A percentile compares a stretch with the other conserved stretches of the same genome.
phyloP scores from a whole-genome alignment of 2,329 filamentous ascomycete genomes.

The Fusarium devonianum region DNA sequence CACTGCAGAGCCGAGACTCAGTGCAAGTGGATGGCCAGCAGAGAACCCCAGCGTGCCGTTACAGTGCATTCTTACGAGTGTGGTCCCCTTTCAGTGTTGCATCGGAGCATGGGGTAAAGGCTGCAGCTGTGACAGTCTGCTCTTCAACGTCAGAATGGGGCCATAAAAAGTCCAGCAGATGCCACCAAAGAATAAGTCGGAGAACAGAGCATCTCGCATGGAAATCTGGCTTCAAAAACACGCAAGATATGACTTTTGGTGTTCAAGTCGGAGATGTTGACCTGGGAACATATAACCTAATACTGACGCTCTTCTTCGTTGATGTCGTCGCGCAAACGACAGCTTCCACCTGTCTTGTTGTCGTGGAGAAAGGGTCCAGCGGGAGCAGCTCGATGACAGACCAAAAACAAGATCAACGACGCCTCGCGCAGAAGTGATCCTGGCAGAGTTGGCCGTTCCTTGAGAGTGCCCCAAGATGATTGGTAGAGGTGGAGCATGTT shows the following conservation, averaged over 20 bases:
- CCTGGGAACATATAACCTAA: no score
- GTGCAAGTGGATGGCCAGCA: slow-evolving; percentile 5
- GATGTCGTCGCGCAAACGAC: no score
- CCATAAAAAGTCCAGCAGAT: slow-evolving; percentile 1
- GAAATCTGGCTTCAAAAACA: no score
- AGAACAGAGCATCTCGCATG: no score
- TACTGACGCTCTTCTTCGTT: no score
- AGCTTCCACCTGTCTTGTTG: no score
- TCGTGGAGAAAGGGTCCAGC: no score
- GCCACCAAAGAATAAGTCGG: no score
- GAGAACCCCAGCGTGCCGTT: slow-evolving; percentile 4
- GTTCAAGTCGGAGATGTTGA: no score
- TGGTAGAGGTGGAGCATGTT: background rate
- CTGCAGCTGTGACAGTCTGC: background rate
- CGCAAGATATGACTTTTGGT: no score
- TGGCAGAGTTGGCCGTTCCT: background rate
- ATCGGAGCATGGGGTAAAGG: slow-evolving; percentile 1
- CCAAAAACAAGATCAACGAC: slow-evolving; percentile 47
- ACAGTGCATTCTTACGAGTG: background rate
- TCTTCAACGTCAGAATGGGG: slow-evolving; percentile 22
- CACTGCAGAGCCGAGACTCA: slow-evolving; percentile 7
- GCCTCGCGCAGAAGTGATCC: background rate
- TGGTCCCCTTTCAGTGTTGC: background rate
- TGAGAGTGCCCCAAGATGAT: background rate
- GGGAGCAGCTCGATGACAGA: slow-evolving; percentile 44